A percentile compares a stretch with the other conserved stretches of the same genome.
These are phyloP conservation scores for Chlamydomonas sp. DNA, from an alignment of 139 green algal genomes.

Conservation along the genomic window DNA sequence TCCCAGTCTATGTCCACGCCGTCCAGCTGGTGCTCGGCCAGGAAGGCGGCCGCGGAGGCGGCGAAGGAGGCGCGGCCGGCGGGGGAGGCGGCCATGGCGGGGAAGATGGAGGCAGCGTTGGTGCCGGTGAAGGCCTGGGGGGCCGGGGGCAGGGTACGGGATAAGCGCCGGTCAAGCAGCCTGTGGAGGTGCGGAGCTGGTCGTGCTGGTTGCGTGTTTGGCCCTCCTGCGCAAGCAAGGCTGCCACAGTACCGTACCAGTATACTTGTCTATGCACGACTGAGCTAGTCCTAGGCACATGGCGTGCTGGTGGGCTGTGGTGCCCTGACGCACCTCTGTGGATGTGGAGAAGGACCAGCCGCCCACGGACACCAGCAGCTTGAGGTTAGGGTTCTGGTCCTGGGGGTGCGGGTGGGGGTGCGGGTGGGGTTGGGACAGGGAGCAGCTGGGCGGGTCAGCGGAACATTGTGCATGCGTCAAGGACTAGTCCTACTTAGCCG, in stretches of 20 bases:
- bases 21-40: neutral
- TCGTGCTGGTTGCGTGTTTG: too few relatives aligned
- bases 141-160: too few relatives aligned
- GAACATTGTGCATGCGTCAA: too few relatives aligned
- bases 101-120: neutral
- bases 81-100: neutral
- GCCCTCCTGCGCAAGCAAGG: too few relatives aligned
- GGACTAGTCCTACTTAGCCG: too few relatives aligned
- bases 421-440: too few relatives aligned
- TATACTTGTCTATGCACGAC: neutral
- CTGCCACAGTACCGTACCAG: too few relatives aligned
- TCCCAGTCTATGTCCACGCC: constrained; percentile 18
- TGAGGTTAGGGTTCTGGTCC: neutral
- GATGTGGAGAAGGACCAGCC: neutral
- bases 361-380: neutral
- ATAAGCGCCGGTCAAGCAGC: too few relatives aligned
- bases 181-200: too few relatives aligned
- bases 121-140: neutral
- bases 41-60: neutral
- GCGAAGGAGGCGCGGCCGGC: neutral
- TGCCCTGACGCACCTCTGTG: neutral
- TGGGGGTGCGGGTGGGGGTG: too few relatives aligned
- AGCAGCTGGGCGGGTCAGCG: too few relatives aligned
- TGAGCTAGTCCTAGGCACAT: neutral
- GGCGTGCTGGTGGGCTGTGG: neutral